phyloP scores from a whole-genome alignment of 257 asterid genomes.

The Primulina eburnea region DNA sequence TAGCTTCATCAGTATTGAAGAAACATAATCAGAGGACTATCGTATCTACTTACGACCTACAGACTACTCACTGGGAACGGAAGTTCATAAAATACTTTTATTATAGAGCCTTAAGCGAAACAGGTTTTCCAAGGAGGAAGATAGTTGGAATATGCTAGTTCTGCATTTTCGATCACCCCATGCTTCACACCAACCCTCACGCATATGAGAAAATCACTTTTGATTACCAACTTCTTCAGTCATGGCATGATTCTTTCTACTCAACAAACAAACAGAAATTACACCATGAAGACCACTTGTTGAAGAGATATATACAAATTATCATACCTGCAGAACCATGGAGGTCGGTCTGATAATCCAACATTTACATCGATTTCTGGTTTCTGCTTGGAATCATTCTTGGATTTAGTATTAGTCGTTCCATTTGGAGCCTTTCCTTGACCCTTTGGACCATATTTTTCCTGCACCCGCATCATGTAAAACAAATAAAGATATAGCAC shows the following conservation, averaged over 20 bases:
- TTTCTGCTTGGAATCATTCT: constrained; percentile 50
- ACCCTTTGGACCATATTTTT: constrained; percentile 95
- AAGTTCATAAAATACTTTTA: background rate
- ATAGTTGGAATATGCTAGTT: background rate
- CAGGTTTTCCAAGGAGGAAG: background rate
- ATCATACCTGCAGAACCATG: constrained; percentile 93
- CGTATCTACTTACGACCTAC: background rate
- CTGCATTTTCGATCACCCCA: background rate
- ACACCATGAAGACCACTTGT: constrained; percentile 8
- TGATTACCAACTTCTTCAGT: background rate
- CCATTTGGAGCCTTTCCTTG: constrained; percentile 57
- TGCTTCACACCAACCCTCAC: background rate
- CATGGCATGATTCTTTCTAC: background rate
- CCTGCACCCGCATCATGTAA: constrained; percentile 42
- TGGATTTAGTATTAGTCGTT: constrained; percentile 41
- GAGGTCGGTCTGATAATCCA: constrained; percentile 77
- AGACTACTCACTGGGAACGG: background rate
- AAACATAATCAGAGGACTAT: background rate
- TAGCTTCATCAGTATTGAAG: background rate
- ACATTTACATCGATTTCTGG: constrained; percentile 82
- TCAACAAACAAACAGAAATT: constrained; percentile 19
- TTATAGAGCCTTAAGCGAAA: background rate
- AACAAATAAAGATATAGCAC: constrained; percentile 1
- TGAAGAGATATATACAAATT: background rate
- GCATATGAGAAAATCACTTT: background rate